Conservation (phyloP, 2,329 filamentous ascomycete genomes). For the Beauveria bassiana region DNA sequence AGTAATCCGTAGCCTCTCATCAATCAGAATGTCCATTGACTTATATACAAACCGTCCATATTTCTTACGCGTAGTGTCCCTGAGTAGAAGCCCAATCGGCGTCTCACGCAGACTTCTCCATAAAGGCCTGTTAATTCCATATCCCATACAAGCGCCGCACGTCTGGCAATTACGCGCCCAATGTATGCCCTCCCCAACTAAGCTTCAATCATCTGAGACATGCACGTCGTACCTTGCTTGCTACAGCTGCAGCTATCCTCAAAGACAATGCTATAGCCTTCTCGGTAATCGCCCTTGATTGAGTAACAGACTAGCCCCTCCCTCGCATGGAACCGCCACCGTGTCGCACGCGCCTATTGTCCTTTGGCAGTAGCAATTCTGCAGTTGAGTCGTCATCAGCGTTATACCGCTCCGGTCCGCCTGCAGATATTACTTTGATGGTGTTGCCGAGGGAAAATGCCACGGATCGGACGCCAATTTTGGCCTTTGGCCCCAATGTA, state of each 20-base stretch:
- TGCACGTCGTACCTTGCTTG: not conserved
- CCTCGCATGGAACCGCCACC: constrained; percentile 14
- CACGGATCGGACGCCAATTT: constrained; percentile 55
- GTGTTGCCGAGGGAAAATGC: constrained; percentile 66
- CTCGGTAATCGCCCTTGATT: not conserved
- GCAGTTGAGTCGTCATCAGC: constrained; percentile 23
- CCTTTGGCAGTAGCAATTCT: constrained; percentile 27
- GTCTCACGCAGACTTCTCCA: no score
- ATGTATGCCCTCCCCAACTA: not conserved
- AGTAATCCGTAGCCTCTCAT: no score
- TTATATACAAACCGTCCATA: no score
- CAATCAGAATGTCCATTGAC: no score
- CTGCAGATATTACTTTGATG: constrained; percentile 62
- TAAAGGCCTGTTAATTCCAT: not conserved
- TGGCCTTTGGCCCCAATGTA: constrained; percentile 55
- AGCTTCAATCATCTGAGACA: not conserved
- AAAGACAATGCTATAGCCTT: not conserved
- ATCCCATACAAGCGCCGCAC: not conserved
- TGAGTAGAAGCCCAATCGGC: no score
- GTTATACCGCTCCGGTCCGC: constrained; percentile 55
- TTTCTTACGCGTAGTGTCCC: no score
- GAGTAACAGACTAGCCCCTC: not conserved
- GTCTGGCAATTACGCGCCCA: not conserved
- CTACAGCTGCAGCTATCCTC: not conserved
- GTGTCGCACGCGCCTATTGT: constrained; percentile 31